Evolutionary conservation across 2,329 filamentous ascomycete species (phyloP), one percentile per base, ranked within the genome.

Genomic region (Fonsecaea erecta): DNA sequence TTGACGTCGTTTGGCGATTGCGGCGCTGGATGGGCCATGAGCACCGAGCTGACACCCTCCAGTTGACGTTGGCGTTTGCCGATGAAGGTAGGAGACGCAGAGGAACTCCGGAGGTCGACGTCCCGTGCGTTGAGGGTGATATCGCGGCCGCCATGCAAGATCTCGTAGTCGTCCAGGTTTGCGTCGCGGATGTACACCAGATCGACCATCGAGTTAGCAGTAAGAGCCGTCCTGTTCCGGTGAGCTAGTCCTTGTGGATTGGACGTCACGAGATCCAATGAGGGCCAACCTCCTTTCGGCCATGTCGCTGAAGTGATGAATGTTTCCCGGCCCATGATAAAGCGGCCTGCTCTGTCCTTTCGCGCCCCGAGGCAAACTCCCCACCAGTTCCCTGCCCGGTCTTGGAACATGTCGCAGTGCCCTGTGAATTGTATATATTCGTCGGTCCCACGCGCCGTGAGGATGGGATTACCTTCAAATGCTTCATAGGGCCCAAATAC

Each of bases 401-500:
- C 81, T 64, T 82, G 78, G 6, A 84, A 79, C 1, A 84, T 68
- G 68, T 84, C 82, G 2, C 78, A 78, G 71, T 84, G 83, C 0
- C 82, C 82, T 0, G 81, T 83, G 57, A 82, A 77, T 70, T 84
- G 79, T 11, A 86, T 77, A 60, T 81, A 80, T 51, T 83, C 81
- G 3, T 79, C 74, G 0, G 77, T 74, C 0, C 80, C 80, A 60
- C 84, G 84, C 2, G 77, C 84, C 52, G 88, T 76, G 48, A 90
- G 80, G n/a, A 64, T 35, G 52, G 86, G 80, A 61, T 86, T 85
- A 53, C 84, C 75, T 0, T 86, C 86, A 40, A 87, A 85, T 1
- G 81, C 74, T 70, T 88, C 84, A 75, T 88, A 90, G 0, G 87
- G 87, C 0, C 88, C 88, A 78, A 85, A 87, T 73, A 73, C 82